Evolutionary conservation across 148 eudicot genomes (phyloP).

Genomic region (Diospyros lotus): DNA sequence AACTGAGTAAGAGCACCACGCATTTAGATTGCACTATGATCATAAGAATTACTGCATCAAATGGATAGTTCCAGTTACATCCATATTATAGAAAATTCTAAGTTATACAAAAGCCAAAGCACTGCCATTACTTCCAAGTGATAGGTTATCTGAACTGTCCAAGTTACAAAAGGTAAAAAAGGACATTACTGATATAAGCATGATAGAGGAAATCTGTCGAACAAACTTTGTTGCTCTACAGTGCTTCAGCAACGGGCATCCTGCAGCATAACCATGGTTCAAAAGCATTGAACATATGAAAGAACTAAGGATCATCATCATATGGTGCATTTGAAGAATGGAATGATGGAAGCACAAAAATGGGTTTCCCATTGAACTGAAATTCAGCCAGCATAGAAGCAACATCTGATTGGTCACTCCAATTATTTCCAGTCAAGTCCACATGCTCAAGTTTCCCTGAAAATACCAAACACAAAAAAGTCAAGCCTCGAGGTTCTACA

Average conservation of each 20-base stretch:
- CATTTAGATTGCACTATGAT: neutral
- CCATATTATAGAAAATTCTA: neutral
- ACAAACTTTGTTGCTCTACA: neutral
- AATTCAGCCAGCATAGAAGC: conserved; percentile 46
- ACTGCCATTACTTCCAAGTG: neutral
- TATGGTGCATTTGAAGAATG: conserved; percentile 41
- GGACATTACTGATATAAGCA: neutral
- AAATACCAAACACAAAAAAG: conserved; percentile 12
- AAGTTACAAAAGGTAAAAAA: neutral
- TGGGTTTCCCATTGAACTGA: conserved; percentile 47
- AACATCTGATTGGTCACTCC: conserved; percentile 24
- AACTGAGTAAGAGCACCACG: neutral
- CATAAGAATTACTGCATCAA: neutral
- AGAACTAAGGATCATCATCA: conserved; percentile 68
- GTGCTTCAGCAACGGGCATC: neutral
- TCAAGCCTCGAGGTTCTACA: conserved; percentile 9
- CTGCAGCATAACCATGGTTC: conserved; percentile 1
- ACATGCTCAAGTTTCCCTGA: conserved; percentile 69
- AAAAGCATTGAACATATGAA: neutral
- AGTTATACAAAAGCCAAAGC: neutral
- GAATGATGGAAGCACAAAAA: conserved; percentile 30
- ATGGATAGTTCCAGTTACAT: neutral
- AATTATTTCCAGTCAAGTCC: conserved; percentile 67
- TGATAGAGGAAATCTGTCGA: neutral
- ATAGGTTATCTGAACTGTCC: neutral